Evolutionary conservation across 202 grass and related monocot genomes (phyloP).

Genomic region (Carex arenaria): DNA sequence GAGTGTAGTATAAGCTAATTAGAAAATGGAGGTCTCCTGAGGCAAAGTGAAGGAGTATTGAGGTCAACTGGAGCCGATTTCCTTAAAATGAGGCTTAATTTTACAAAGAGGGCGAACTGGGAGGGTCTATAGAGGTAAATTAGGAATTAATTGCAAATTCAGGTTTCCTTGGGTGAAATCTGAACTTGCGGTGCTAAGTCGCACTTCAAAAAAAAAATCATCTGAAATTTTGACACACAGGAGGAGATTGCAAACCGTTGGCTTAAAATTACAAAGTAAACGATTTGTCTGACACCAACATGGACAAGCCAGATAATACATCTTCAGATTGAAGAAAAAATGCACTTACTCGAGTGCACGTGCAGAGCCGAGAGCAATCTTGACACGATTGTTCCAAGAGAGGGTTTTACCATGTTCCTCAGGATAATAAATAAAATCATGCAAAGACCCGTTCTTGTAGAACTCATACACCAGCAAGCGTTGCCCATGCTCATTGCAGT

Average conservation of each 20-base stretch:
- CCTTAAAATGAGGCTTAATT: neutral
- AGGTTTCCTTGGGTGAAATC: neutral
- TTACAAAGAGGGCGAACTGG: too few relatives aligned
- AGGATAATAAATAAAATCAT: constrained; percentile 59
- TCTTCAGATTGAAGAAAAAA: neutral
- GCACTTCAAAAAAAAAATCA: neutral
- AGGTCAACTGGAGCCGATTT: neutral
- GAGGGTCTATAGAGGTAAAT: neutral
- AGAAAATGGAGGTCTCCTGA: neutral
- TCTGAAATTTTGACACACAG: neutral
- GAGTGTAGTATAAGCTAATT: neutral
- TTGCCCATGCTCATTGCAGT: constrained; percentile 89
- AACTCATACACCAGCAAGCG: constrained; percentile 72
- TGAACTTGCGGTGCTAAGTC: neutral
- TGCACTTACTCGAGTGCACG: constrained; percentile 85
- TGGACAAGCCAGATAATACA: neutral
- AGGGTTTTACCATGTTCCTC: constrained; percentile 55
- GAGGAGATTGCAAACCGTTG: neutral
- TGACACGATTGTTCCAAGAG: constrained; percentile 81
- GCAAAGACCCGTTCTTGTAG: constrained; percentile 66
- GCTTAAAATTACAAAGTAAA: neutral
- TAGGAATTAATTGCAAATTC: neutral
- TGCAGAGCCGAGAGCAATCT: constrained; percentile 89
- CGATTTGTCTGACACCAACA: neutral
- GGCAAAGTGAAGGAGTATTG: neutral